Percentiles rank a stretch among this genome's conserved stretches.
Evolutionary conservation across 441 rosid genomes (phyloP).

Genomic region (Erodium texanum): DNA sequence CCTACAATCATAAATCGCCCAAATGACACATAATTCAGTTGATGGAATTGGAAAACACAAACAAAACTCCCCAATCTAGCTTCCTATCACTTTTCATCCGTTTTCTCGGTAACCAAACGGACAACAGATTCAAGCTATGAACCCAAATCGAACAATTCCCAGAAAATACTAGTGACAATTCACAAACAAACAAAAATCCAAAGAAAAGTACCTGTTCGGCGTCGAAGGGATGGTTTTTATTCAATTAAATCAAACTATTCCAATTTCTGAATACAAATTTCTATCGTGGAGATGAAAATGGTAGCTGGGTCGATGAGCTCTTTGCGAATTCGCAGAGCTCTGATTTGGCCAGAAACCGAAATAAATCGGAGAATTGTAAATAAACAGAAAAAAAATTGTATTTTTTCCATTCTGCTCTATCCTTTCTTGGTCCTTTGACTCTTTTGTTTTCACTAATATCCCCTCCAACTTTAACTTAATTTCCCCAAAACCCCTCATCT

Average conservation of each 20-base stretch:
- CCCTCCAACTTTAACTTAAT: neutral
- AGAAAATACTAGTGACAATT: neutral
- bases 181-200: neutral
- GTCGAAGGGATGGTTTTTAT: neutral
- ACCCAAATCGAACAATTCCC: neutral
- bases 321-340: constrained; percentile 4
- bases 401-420: neutral
- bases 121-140: neutral
- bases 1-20: neutral
- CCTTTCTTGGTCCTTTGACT: neutral
- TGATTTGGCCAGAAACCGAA: constrained; percentile 1
- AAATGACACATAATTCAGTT: neutral
- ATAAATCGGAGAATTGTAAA: neutral
- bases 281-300: neutral
- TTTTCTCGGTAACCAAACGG: neutral
- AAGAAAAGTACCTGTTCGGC: neutral
- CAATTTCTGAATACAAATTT: neutral
- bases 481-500: neutral
- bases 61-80: neutral
- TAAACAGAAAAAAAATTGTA: neutral
- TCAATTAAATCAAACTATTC: neutral
- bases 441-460: neutral
- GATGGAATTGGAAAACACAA: neutral
- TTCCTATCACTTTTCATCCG: constrained; percentile 3
- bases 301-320: constrained; percentile 9